These are phyloP conservation scores for Paraphysoderma sedebokerense DNA, from an alignment of 371 early-diverging fungal genomes.

Conservation along the genomic window DNA sequence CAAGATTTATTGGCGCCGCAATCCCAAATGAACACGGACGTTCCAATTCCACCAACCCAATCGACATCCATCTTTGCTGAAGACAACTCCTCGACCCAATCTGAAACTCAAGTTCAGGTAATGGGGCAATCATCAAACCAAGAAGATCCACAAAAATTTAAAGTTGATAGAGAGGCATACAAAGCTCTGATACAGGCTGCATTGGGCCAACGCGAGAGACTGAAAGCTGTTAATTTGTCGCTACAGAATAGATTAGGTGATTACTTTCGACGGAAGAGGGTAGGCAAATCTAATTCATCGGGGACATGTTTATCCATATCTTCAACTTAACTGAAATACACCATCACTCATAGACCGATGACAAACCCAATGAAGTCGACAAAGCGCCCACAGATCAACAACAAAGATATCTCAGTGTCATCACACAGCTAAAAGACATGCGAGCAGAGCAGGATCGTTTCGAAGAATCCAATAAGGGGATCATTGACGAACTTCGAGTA, in stretches of 20 bases:
- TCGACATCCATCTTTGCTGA: too few species aligned
- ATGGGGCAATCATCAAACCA: too few species aligned
- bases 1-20: too few species aligned
- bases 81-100: too few species aligned
- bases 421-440: conserved; percentile 14
- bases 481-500: conserved; percentile 13
- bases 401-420: conserved; percentile 18
- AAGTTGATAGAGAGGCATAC: conserved; percentile 22
- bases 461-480: conserved; percentile 9
- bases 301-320: too few species aligned
- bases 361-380: conserved; percentile 20
- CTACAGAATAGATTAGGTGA: conserved; percentile 27
- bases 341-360: not conserved
- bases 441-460: conserved; percentile 13
- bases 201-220: conserved; percentile 18
- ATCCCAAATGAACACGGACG: too few species aligned
- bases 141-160: too few species aligned
- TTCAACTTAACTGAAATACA: not conserved
- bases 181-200: conserved; percentile 11
- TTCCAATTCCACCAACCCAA: too few species aligned
- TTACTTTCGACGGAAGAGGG: conserved; percentile 23
- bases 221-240: conserved; percentile 8
- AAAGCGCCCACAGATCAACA: conserved; percentile 22
- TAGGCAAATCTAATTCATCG: too few species aligned
- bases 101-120: too few species aligned